Conservation (phyloP, 768 basidiomycete species). For the Lactarius trivialis region DNA sequence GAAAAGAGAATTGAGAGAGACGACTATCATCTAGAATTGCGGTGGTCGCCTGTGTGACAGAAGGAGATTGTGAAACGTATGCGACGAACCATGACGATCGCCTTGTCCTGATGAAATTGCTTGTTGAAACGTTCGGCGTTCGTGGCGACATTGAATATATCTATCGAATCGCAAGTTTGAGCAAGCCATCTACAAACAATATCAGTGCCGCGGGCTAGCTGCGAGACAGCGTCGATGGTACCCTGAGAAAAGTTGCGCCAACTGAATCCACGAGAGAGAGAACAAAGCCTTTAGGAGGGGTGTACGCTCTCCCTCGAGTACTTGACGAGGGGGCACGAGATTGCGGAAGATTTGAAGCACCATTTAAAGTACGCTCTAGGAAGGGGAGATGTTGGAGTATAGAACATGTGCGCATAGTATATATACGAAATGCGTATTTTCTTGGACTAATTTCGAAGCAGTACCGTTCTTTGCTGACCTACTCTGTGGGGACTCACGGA, state of each 20-base stretch:
- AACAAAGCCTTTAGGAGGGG: slow-evolving; percentile 38
- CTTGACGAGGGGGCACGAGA: not conserved
- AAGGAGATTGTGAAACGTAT: not conserved
- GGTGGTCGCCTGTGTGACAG: not conserved
- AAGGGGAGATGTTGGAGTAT: not conserved
- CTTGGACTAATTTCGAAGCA: not conserved
- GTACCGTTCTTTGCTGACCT: not conserved
- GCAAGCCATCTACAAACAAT: slow-evolving; percentile 55
- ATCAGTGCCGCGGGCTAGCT: not conserved
- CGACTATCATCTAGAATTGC: slow-evolving; percentile 52
- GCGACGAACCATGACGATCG: slow-evolving; percentile 38
- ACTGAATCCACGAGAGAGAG: slow-evolving; percentile 42
- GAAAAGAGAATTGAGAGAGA: slow-evolving; percentile 87
- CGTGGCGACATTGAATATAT: slow-evolving; percentile 73
- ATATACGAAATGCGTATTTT: not conserved
- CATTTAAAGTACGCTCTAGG: not conserved
- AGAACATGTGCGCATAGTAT: not conserved
- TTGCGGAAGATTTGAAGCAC: slow-evolving; percentile 1
- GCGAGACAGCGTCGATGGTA: slow-evolving; percentile 19
- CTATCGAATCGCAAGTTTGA: slow-evolving; percentile 81
- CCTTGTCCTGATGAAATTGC: slow-evolving; percentile 40
- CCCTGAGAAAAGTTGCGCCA: slow-evolving; percentile 51
- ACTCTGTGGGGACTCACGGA: not conserved
- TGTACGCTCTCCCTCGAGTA: slow-evolving; percentile 1
- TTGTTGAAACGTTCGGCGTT: slow-evolving; percentile 39